Percentiles rank a stretch among this genome's conserved stretches.
Conservation (phyloP, 1,284 basidiomycete genomes). For the Tetrapyrgos nigripes region DNA sequence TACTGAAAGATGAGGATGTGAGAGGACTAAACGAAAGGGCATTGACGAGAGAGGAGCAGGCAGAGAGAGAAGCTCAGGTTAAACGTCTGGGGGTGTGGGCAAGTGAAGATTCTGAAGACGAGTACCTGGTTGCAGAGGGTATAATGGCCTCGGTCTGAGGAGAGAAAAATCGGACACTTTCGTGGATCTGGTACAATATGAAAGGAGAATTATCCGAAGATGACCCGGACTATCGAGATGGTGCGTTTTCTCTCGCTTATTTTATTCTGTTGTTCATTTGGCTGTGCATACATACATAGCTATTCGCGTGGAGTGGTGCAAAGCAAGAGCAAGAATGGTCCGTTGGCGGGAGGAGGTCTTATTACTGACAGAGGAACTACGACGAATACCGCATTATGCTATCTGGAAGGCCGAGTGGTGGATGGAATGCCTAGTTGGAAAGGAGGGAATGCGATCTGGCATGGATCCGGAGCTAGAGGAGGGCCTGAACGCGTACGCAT, state of each 20-base stretch:
- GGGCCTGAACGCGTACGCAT: neutral
- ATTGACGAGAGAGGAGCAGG: constrained; percentile 12
- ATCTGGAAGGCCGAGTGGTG: neutral
- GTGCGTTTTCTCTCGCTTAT: neutral
- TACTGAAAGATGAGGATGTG: constrained; percentile 11
- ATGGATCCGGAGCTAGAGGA: neutral
- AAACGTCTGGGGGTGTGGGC: neutral
- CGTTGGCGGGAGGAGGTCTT: constrained; percentile 10
- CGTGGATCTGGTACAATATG: neutral
- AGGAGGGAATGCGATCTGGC: neutral
- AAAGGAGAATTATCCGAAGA: neutral
- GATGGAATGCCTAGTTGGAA: neutral
- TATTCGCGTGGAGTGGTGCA: constrained; percentile 13
- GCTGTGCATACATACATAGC: neutral
- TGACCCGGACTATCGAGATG: neutral
- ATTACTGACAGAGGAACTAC: constrained; percentile 10
- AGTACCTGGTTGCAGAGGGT: neutral
- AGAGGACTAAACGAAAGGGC: constrained; percentile 14
- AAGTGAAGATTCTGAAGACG: neutral
- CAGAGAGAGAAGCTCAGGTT: neutral
- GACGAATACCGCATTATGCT: constrained; percentile 2
- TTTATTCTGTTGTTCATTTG: neutral
- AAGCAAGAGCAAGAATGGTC: constrained; percentile 9
- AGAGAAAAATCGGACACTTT: neutral
- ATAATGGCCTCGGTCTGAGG: neutral